phyloP scores from a whole-genome alignment of 75 land plant genomes.

The Chamaecyparis obtusa region DNA sequence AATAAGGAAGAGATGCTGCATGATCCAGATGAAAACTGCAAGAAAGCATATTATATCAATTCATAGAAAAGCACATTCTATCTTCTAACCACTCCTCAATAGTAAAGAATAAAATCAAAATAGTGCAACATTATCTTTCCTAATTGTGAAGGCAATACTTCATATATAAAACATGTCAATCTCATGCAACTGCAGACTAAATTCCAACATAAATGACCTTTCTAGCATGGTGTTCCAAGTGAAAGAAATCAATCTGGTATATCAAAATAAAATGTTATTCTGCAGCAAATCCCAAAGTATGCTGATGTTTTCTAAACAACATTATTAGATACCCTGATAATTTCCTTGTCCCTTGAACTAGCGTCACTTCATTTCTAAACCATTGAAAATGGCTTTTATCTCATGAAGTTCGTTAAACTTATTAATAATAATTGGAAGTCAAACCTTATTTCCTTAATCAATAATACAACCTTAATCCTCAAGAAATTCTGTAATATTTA shows the following conservation, averaged over 20 bases:
- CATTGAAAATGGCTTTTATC: background rate
- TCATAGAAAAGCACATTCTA: background rate
- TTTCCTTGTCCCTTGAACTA: background rate
- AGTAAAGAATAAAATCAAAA: background rate
- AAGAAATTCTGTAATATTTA: background rate
- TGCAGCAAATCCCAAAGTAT: background rate
- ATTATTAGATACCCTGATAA: background rate
- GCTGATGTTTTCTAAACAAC: background rate
- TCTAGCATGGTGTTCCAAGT: background rate
- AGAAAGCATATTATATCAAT: background rate
- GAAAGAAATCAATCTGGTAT: background rate
- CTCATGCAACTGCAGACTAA: background rate
- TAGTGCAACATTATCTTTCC: background rate
- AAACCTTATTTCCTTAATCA: background rate
- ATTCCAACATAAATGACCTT: background rate
- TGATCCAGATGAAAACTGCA: constrained; percentile 98
- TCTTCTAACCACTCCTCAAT: background rate
- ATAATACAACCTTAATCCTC: background rate
- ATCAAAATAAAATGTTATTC: background rate
- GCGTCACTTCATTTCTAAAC: background rate
- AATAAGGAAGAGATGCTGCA: constrained; percentile 98
- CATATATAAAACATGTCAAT: background rate
- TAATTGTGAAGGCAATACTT: background rate
- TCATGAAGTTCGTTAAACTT: background rate
- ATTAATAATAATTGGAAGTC: background rate